These are phyloP conservation scores for Scheffersomyces insectosa DNA, from an alignment of 1,139 yeast species.

Conservation along the genomic window DNA sequence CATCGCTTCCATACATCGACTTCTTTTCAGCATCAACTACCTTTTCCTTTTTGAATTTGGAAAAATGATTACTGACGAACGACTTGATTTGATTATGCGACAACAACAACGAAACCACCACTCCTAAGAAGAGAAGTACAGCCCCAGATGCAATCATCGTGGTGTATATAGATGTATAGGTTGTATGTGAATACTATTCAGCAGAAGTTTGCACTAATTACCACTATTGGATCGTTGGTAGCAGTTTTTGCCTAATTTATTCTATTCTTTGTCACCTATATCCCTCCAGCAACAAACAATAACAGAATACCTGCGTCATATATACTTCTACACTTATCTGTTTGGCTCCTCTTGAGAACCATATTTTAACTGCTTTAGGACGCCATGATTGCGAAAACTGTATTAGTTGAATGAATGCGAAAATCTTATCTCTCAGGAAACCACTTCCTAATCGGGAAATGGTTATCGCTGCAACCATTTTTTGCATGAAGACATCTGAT, in stretches of 20 bases:
- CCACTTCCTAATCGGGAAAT: slow-evolving; percentile 3
- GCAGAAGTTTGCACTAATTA: too few relatives aligned
- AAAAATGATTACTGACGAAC: slow-evolving; percentile 2
- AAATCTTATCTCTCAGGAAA: slow-evolving; percentile 6
- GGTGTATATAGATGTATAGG: not conserved
- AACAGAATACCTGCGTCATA: too few relatives aligned
- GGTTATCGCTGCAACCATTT: too few relatives aligned
- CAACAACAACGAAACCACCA: slow-evolving; percentile 12
- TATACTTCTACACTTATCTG: too few relatives aligned
- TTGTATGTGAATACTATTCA: too few relatives aligned
- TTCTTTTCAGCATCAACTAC: slow-evolving; percentile 1
- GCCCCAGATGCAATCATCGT: slow-evolving; percentile 6
- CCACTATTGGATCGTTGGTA: too few relatives aligned
- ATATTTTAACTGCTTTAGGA: slow-evolving; percentile 4
- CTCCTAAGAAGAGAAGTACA: slow-evolving; percentile 14
- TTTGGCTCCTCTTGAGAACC: not conserved
- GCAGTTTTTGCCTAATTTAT: too few relatives aligned
- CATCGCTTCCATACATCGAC: slow-evolving; percentile 14
- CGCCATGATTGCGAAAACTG: slow-evolving; percentile 7
- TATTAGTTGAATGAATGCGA: not conserved
- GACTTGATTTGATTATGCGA: slow-evolving; percentile 16
- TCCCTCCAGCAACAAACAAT: too few relatives aligned
- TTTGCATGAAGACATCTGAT: too few relatives aligned
- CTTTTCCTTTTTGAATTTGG: slow-evolving; percentile 1
- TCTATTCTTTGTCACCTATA: too few relatives aligned